Base-by-base conservation (phyloP, 2,329 filamentous ascomycete genomes). In the Lachnellula cervina region DNA sequence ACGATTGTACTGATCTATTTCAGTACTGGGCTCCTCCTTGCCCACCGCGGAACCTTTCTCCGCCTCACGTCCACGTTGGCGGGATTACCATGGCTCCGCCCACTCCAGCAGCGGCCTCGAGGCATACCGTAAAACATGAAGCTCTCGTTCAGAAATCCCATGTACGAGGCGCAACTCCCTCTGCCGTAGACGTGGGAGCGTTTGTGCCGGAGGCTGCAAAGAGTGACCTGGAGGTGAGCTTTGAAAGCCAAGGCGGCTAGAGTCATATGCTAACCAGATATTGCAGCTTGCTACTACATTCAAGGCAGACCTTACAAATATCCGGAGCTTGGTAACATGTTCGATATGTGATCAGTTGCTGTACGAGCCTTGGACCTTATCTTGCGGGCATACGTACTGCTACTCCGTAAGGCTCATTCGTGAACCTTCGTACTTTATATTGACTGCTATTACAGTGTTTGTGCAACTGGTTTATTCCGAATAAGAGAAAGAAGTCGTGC, bases 321-420 rank as follows among this genome's bases (percentile, higher is more conserved):
- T 88, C 59, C 78, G 83, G 61, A 73, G 71, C 32, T 75, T 86
- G 34, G 73, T 86, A 63, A 84, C 82, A 55, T 89, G 86, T 73
- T 83, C 84, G 60, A 84, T 89, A 59, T 89, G 86, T 70, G 80
- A 86, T 62, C 79, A 81, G 54, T 78, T 85, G 49, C 77, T 88
- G 49, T 88, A 87, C 70, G 84, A 88, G 69, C 86, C 86, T 2
- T 89, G 83, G 70, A 85, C 82, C 17, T 77, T 88, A 51, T 76
- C 76, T 6, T 89, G 86, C 64, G 86, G 86, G 3, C 86, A 89
- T 68, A 88, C 85, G 6, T 88, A 87, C 70, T 89, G 86, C 72
- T 89, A 89, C 67, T 82, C 79, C 45, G 80, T 83, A 61, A 69
- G 78, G 71, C 8, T 13, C 35, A 19, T 16, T 23, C 28, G 23